Base-by-base conservation (phyloP, 352 stramenopile species). In the Phytopythium kandeliae region DNA sequence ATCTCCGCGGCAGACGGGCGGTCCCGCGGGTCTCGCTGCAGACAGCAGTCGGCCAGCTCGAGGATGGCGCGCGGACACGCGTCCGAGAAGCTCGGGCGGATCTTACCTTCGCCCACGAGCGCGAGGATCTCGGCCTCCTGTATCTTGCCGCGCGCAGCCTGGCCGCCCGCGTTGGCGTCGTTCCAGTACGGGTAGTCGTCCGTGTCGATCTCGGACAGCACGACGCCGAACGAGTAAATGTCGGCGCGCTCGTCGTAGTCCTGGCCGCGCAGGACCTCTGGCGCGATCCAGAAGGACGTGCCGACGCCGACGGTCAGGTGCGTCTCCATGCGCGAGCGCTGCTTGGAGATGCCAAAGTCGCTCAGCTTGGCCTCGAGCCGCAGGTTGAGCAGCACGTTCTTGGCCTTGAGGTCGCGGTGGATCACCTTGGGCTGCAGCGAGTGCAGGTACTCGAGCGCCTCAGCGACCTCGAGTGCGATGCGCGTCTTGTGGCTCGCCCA, bases 361-460 rank as follows among this genome's bases (percentile, higher is more conserved):
- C 65, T 86, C 33, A 89, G 58, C 41, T 89, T 89, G 9, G 72
- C 72, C 30, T 82, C 58, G 56, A 78, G 58, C 2, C 71, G 60
- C 2, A 55, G 37, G 45, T 73, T 85, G 17, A 86, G 53, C 52
- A 79, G 53, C 11, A 83, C 48, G 34, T 81, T 83, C 45, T 70
- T 74, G 13, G 71, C 82, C 36, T 80, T 82, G 24, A 83, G 53
- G 31, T 83, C 69, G 12, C 69, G 66, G 46, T 81, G 71, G 36
- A 85, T 63, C 9, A 78, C 51, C 0, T 77, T 54, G 34, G 71
- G 71, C 10, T 46, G 70, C n/a, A 84, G 50, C 9, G 76, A 87
- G 58, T 87, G 76, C 36, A 87, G 37, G 54, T 87, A 87, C 56
- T 13, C 10, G 4, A 85, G 55, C 4, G 63, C 72, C 36, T 80